Conservation (phyloP, 495 filamentous ascomycete genomes). For the Lophiostoma macrostomum region DNA sequence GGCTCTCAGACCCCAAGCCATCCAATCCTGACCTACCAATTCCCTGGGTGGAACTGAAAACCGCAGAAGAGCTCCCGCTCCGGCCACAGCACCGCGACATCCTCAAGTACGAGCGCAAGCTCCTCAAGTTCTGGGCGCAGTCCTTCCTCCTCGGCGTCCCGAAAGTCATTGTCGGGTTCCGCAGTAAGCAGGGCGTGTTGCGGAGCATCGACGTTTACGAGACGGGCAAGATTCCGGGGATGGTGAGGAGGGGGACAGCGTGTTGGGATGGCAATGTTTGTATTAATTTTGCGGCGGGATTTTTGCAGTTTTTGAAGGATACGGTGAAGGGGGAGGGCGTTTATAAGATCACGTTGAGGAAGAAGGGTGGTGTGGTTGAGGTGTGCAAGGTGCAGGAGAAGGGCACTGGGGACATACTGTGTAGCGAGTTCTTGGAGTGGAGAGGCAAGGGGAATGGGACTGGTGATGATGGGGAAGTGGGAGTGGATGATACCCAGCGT, state of each 20-base stretch:
- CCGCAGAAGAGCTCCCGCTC: conserved; percentile 63
- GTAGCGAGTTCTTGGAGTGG: conserved; percentile 72
- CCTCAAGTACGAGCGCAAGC: conserved; percentile 78
- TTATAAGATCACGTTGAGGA: conserved; percentile 69
- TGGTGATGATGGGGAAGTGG: too few relatives aligned
- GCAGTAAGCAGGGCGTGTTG: conserved; percentile 70
- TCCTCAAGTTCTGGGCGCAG: conserved; percentile 94
- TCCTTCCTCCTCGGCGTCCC: conserved; percentile 92
- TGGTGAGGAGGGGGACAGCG: conserved; percentile 61
- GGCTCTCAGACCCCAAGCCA: conserved; percentile 51
- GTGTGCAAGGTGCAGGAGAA: conserved; percentile 68
- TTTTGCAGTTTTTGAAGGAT: conserved; percentile 72
- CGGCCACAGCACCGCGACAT: conserved; percentile 53
- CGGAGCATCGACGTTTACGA: conserved; percentile 69
- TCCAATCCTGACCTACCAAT: conserved; percentile 47
- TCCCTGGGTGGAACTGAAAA: conserved; percentile 95
- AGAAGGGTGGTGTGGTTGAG: conserved; percentile 61
- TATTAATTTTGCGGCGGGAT: conserved; percentile 77
- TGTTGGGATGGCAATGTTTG: conserved; percentile 88
- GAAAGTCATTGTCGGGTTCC: conserved; percentile 86
- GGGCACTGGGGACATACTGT: conserved; percentile 74
- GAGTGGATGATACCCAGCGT: too few relatives aligned
- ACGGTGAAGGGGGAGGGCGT: conserved; percentile 69
- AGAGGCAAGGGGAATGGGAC: conserved; percentile 39
- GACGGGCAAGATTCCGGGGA: conserved; percentile 69